Evolutionary conservation across 2,329 filamentous ascomycete genomes (phyloP), one percentile per base, ranked within the genome.

Genomic region (Cladosporium sp.): DNA sequence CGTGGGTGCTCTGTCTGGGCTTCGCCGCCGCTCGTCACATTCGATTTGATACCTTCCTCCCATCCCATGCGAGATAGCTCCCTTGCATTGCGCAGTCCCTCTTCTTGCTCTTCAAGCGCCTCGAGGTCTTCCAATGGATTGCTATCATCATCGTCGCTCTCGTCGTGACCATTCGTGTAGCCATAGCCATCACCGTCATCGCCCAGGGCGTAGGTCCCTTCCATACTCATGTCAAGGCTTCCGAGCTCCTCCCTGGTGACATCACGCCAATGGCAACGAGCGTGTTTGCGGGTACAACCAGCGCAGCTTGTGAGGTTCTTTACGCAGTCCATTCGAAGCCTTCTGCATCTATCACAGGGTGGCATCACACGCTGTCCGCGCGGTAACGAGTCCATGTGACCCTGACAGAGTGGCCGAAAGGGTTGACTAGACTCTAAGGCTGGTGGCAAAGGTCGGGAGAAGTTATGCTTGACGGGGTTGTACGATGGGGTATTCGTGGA

Each of bases 201-300:
- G 21, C 62, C 62, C 18, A 55, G 18, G 41, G 36, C 24, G 30
- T 66, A 66, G 3, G 51, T 12, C 26, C 30, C 64, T 12, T 65
- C 64, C 55, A 59, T 52, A 24, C 30, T 57, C 64, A 60, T 60
- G 64, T 65, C 64, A 1, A 78, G 68, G 5, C 70, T 73, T 34
- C 72, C 71, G 14, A 78, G 70, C 72, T 96, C 93, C 3, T 90
- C 89, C 36, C 92, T 87, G 18, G 87, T 88, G n/a, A 95, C 87
- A 54, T 90, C 88, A 71, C 89, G 91, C 92, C 92, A 96, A 15
- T 88, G 89, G 76, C 92, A 96, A 73, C 93, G 93, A 24, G 92
- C 92, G 75, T 96, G 92, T 76, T 96, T 96, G 76, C 92, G 93
- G 0, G 92, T 96, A 77, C 92, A 96, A 26, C 92, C 92, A 77